Percentiles rank a stretch among this genome's conserved stretches.
phyloP scores from a whole-genome alignment of 805 yeast species.

The Torulaspora microellipsoides region DNA sequence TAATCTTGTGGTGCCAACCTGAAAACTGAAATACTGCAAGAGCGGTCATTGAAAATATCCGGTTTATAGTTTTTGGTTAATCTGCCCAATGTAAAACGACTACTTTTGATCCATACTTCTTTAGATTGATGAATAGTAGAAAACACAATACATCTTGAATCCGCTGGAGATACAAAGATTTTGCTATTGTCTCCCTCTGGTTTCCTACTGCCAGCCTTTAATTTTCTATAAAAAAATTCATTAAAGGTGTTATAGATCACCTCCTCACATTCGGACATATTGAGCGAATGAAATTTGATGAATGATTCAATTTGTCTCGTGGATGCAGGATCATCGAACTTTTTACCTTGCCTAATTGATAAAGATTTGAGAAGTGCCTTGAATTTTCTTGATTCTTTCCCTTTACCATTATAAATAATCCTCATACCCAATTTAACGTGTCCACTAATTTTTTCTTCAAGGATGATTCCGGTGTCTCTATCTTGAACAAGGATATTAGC shows the following conservation, averaged over 20 bases:
- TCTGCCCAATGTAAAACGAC: conserved; percentile 62
- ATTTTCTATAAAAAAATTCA: conserved; percentile 79
- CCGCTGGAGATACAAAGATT: conserved; percentile 76
- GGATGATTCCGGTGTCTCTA: conserved; percentile 77
- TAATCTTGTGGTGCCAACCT: conserved; percentile 96
- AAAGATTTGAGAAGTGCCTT: conserved; percentile 57
- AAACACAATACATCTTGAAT: conserved; percentile 76
- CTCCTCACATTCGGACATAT: conserved; percentile 64
- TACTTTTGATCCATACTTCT: conserved; percentile 85
- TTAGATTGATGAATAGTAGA: conserved; percentile 56
- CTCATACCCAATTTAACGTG: conserved; percentile 86
- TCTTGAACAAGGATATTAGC: conserved; percentile 95
- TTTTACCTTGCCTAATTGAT: conserved; percentile 76
- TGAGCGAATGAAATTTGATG: conserved; percentile 76
- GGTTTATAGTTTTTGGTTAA: conserved; percentile 41
- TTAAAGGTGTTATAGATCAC: conserved; percentile 65
- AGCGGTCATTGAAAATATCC: conserved; percentile 38
- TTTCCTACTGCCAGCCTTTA: conserved; percentile 67
- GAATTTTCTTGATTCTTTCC: conserved; percentile 53
- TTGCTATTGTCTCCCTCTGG: conserved; percentile 52
- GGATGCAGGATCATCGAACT: conserved; percentile 71
- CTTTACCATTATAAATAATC: conserved; percentile 70
- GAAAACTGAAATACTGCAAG: conserved; percentile 70
- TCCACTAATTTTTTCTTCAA: conserved; percentile 89
- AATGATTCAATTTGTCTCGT: conserved; percentile 66